Base-by-base conservation (phyloP, 2,329 filamentous ascomycete genomes). In the Periconia sp. region DNA sequence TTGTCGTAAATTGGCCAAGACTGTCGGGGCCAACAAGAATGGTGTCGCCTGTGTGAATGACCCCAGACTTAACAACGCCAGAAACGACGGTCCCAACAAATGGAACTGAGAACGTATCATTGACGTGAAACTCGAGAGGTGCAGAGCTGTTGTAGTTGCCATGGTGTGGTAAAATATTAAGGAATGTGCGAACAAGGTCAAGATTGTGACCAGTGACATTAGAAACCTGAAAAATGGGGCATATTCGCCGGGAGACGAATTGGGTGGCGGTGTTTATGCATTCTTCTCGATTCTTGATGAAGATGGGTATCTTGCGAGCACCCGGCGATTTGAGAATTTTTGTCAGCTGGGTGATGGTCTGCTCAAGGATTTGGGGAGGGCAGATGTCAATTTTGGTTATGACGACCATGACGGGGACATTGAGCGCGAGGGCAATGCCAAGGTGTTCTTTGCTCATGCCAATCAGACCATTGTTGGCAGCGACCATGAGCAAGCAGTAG, bases 341-440 rank as follows among this genome's bases (percentile, higher is more conserved):
- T 39, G 85, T 92, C 50, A 99, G 83, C 69, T 97, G 92, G 9
- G 85, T 87, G 32, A 97, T 85, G 16, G 94, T 99, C 75, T 97
- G 88, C 72, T 95, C 85, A 17, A 99, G 78, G 61, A 99, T 96
- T 54, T 97, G 88, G 2, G 92, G 91, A 16, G 94, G 94, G 69
- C 94, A 97, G 42, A 97, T 97, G 67, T 97, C 94, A 53, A 97
- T 96, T 76, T 97, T 99, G 70, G 92, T 99, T 51, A 97, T 85
- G 53, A 96, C 86, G 3, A 97, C 92, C 89, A 99, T 95, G 57
- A 99, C 90, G 0, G 94, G 94, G 9, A 99, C 92, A 63, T 97
- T 97, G 37, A 99, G 78, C 1, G 94, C 92, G 22, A 97, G 77
- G 0, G 94, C 92, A 52, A 99, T 96, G 12, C 94, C 94, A 4